Percentiles rank a stretch among this genome's conserved stretches.
Evolutionary conservation across 2,329 filamentous ascomycete species (phyloP).

Genomic region (Hypoxylon sp.): DNA sequence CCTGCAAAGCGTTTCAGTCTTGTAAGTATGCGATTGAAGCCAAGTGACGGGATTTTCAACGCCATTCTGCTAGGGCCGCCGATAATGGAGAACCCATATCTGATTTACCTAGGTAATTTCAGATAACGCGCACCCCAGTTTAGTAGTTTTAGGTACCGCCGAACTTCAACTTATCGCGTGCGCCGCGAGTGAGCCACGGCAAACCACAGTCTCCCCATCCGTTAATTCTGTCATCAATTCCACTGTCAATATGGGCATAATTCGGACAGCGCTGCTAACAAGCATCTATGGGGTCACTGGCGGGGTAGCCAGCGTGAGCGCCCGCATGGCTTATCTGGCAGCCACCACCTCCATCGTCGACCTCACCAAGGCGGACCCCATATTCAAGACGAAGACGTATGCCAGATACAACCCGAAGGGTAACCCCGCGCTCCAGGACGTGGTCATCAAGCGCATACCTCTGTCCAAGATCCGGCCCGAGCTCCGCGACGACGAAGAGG

Average conservation of each 20-base stretch:
- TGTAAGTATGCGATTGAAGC: not conserved
- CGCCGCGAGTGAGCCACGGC: not conserved
- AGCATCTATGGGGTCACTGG: slow-evolving; percentile 60
- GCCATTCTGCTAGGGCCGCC: no score
- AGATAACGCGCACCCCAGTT: slow-evolving; percentile 37
- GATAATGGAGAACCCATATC: not conserved
- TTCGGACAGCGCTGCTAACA: slow-evolving; percentile 58
- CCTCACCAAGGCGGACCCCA: slow-evolving; percentile 68
- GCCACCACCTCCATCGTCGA: slow-evolving; percentile 68
- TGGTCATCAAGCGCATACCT: slow-evolving; percentile 72
- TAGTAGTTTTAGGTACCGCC: not conserved
- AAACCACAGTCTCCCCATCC: not conserved
- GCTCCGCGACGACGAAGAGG: slow-evolving; percentile 69
- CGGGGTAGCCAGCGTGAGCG: slow-evolving; percentile 60
- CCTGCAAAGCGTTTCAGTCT: not conserved
- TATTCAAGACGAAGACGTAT: slow-evolving; percentile 70
- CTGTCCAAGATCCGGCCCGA: slow-evolving; percentile 73
- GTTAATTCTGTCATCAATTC: slow-evolving; percentile 8
- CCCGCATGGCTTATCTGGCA: slow-evolving; percentile 64
- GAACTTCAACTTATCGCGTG: not conserved
- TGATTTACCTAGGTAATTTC: slow-evolving; percentile 21
- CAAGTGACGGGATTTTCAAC: not conserved
- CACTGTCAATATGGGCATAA: slow-evolving; percentile 64
- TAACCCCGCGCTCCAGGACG: slow-evolving; percentile 73
- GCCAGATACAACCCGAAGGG: slow-evolving; percentile 69